Evolutionary conservation across 257 asterid species (phyloP).

Genomic region (Solanum acaule): DNA sequence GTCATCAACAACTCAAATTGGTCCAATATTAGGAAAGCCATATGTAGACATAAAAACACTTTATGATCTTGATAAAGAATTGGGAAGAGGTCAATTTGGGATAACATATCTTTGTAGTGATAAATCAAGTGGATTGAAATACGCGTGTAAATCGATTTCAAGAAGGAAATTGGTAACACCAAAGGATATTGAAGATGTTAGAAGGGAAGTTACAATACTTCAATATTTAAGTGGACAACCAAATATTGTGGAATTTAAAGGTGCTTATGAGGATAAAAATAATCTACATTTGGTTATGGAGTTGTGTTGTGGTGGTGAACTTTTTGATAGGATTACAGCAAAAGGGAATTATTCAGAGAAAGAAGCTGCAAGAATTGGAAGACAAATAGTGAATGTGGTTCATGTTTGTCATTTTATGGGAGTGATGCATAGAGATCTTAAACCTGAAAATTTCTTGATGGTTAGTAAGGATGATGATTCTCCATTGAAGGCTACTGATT

Average conservation of each 20-base stretch:
- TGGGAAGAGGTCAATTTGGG: constrained; percentile 39
- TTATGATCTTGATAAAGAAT: constrained; percentile 25
- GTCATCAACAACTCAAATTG: constrained; percentile 3
- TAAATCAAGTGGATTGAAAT: constrained; percentile 10
- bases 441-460: constrained; percentile 40
- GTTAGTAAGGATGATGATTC: constrained; percentile 17
- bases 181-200: constrained; percentile 22
- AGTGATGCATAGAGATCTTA: constrained; percentile 34
- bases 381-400: constrained; percentile 36
- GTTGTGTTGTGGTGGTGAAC: constrained; percentile 33
- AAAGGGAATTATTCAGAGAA: constrained; percentile 36
- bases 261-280: constrained; percentile 27
- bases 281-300: constrained; percentile 32
- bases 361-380: constrained; percentile 34
- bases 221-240: constrained; percentile 40
- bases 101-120: constrained; percentile 32
- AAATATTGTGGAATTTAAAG: constrained; percentile 29
- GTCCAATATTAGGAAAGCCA: constrained; percentile 17
- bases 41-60: constrained; percentile 14
- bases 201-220: constrained; percentile 25
- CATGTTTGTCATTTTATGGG: constrained; percentile 41
- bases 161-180: constrained; percentile 15
- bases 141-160: constrained; percentile 35
- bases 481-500: constrained; percentile 30
- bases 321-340: constrained; percentile 26